Evolutionary conservation across 176 grass and related monocot genomes (phyloP), one percentile per base, ranked within the genome.

Genomic region (Puya raimondii): DNA sequence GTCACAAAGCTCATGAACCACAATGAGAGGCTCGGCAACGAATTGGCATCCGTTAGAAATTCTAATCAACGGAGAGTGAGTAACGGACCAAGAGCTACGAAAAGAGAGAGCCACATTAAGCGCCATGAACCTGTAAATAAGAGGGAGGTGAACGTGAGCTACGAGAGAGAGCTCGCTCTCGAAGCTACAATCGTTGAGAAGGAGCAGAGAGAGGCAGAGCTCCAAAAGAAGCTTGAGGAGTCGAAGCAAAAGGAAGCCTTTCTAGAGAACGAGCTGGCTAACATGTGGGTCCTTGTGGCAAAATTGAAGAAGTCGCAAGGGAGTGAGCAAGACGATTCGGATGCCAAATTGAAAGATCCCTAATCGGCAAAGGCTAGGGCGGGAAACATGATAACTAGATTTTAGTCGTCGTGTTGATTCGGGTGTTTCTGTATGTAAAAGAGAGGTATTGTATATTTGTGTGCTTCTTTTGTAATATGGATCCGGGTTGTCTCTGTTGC

Each of bases 1-100:
- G 90, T 99, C 48, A 94, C 87, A 51, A 99, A 99, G 80, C 87
- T 99, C 63, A 99, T 99, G 95, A 89, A 88, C 82, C 95, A 99
- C 52, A 99, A 99, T 76, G 95, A 99, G 81, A 94, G 83, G 79
- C 80, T 99, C 74, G 81, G 75, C 10, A 66, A 73, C 69, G 95
- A 99, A 56, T 79, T 99, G 78, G 76, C 85, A 27, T 90, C 84
- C 0, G 12, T 79, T 58, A 94, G 77, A 82, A 94, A 76, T 67
- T 77, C 90, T 42, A 81, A 81, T 79, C 94, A 88, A 42, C 82
- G 87, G n/a, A 89, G 89, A 74, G 63, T 29, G 69, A 84, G 63
- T 79, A 93, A 81, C 74, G 92, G 83, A 51, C 64, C 79, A 51
- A 89, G 82, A 66, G 81, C 81, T 75, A 64, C 79, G 61, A 85